Evolutionary conservation across 805 yeast species (phyloP).

Genomic region (Wickerhamomyces mucosus): DNA sequence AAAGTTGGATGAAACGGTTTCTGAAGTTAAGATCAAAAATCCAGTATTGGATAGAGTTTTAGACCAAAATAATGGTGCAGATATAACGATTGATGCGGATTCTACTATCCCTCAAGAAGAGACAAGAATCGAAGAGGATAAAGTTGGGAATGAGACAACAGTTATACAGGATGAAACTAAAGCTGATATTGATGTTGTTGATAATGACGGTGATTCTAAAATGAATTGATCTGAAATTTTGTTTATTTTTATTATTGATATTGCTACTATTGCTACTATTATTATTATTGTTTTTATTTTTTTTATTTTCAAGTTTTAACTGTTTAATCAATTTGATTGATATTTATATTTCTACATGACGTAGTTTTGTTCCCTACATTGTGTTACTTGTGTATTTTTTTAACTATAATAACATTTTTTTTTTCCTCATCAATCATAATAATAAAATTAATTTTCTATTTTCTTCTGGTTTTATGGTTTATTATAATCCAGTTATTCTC

Average conservation of each 20-base stretch:
- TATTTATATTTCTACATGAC: not conserved
- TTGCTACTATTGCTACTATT: not conserved
- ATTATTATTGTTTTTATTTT: constrained; percentile 1
- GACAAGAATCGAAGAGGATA: constrained; percentile 28
- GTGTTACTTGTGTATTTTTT: too few species aligned
- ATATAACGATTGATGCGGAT: constrained; percentile 35
- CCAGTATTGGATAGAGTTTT: constrained; percentile 16
- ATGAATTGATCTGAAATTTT: constrained; percentile 13
- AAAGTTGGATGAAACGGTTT: constrained; percentile 14
- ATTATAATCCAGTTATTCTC: not conserved
- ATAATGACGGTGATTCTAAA: constrained; percentile 24
- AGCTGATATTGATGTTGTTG: constrained; percentile 10
- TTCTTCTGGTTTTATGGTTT: not conserved
- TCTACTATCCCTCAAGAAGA: constrained; percentile 43
- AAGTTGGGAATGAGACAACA: too few species aligned
- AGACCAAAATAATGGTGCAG: constrained; percentile 15
- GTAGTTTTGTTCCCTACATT: too few species aligned
- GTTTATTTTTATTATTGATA: too few species aligned
- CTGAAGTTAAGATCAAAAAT: constrained; percentile 12
- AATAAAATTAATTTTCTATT: not conserved
- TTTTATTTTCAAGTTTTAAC: not conserved
- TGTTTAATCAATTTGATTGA: not conserved
- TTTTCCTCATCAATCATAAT: too few species aligned
- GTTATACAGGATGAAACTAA: too few species aligned
- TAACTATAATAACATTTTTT: too few species aligned